Evolutionary conservation across 129 eudicot genomes (phyloP).

Genomic region (Flaveria trinervia): DNA sequence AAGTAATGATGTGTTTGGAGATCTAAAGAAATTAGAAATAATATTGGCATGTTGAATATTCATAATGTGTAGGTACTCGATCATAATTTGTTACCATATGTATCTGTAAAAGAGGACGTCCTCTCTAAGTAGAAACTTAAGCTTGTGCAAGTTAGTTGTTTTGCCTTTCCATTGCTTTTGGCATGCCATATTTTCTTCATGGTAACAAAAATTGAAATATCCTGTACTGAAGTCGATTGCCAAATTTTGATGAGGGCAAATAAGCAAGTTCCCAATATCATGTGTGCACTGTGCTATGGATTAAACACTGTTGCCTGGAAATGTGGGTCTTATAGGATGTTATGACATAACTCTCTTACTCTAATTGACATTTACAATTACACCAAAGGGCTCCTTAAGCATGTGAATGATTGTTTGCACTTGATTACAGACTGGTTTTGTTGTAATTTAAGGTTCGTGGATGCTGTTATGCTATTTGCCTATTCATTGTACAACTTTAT

Average conservation of each 20-base stretch:
- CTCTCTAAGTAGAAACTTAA: conserved; percentile 15
- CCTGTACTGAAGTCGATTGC: not conserved
- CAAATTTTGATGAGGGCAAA: not conserved
- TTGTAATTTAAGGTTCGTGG: not conserved
- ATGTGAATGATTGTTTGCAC: not conserved
- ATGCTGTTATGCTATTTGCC: not conserved
- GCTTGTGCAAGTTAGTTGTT: not conserved
- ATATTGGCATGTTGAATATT: conserved; percentile 5
- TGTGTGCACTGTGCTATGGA: not conserved
- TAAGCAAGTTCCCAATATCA: not conserved
- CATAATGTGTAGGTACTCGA: conserved; percentile 5
- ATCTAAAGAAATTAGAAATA: not conserved
- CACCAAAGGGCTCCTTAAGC: not conserved
- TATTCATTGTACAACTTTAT: conserved; percentile 1
- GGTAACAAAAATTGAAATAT: not conserved
- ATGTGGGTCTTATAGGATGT: not conserved
- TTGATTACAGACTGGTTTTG: not conserved
- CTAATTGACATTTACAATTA: not conserved
- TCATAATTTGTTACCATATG: not conserved
- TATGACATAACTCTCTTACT: not conserved
- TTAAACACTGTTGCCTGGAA: not conserved
- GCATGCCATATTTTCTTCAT: not conserved
- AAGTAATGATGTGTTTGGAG: conserved; percentile 8
- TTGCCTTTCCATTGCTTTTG: conserved; percentile 11
- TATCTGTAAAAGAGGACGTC: conserved; percentile 3